phyloP scores from a whole-genome alignment of 2,329 filamentous ascomycete genomes.

The Nakataea oryzae region DNA sequence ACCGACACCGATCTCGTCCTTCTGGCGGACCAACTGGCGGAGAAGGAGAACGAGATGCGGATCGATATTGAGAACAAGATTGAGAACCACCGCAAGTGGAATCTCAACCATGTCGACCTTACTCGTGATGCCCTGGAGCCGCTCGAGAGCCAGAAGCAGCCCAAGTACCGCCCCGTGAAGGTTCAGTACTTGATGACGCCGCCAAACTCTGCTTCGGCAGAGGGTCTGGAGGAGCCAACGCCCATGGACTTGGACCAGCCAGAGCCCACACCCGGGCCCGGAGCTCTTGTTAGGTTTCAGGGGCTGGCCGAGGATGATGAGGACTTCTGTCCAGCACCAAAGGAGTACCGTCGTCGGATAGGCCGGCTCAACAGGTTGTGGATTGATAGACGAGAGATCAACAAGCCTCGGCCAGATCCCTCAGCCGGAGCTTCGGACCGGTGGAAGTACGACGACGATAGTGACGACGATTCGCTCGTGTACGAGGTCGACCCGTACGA shows the following conservation, averaged over 20 bases:
- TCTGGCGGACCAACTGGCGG: constrained; percentile 65
- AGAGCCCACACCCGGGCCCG: constrained; percentile 14
- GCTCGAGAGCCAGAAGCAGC: constrained; percentile 52
- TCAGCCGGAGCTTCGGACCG: constrained; percentile 38
- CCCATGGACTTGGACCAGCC: constrained; percentile 44
- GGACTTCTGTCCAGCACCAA: constrained; percentile 29
- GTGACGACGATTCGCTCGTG: constrained; percentile 64
- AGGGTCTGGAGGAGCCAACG: constrained; percentile 26
- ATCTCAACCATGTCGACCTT: constrained; percentile 78
- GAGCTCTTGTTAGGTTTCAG: constrained; percentile 31
- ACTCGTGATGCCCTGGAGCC: constrained; percentile 80
- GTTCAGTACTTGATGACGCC: constrained; percentile 61
- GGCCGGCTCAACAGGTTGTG: constrained; percentile 77
- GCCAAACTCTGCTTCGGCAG: constrained; percentile 44
- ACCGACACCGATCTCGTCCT: constrained; percentile 71
- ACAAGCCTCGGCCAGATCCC: constrained; percentile 34
- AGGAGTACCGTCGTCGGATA: constrained; percentile 72
- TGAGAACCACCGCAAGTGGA: constrained; percentile 84
- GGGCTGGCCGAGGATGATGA: constrained; percentile 29
- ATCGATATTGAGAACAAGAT: constrained; percentile 80
- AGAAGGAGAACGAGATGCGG: constrained; percentile 73
- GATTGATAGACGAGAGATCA: constrained; percentile 73
- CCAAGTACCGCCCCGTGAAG: constrained; percentile 60
- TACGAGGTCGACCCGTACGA: constrained; percentile 68
- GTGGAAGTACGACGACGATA: constrained; percentile 81